These are phyloP conservation scores for Leucaena leucocephala DNA, from an alignment of 306 rosid genomes.

Conservation along the genomic window DNA sequence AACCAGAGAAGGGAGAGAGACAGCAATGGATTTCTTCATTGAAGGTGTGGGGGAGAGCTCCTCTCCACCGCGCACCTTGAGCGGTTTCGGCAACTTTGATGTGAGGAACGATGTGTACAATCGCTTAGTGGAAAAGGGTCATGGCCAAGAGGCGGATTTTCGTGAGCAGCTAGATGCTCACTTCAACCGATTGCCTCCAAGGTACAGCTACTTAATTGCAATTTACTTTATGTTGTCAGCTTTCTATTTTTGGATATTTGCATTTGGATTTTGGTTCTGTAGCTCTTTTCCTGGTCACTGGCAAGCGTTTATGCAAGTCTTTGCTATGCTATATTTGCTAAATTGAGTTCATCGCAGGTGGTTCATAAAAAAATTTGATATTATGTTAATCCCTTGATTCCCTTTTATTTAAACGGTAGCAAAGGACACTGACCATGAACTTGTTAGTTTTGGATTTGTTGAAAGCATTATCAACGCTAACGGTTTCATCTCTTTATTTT, in stretches of 20 bases:
- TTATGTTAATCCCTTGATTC: not conserved
- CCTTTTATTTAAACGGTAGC: not conserved
- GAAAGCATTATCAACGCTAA: not conserved
- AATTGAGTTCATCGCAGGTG: conserved; percentile 24
- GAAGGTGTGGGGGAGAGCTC: conserved; percentile 99
- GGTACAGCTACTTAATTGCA: conserved; percentile 47
- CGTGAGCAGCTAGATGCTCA: conserved; percentile 87
- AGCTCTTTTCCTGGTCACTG: not conserved
- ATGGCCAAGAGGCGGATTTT: conserved; percentile 69
- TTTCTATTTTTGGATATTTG: conserved; percentile 21
- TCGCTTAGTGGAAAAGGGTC: conserved; percentile 70
- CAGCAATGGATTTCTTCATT: conserved; percentile 65
- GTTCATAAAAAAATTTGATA: not conserved
- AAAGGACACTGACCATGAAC: conserved; percentile 11
- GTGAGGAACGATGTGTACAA: conserved; percentile 76
- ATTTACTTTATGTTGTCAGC: not conserved
- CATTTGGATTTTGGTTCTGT: conserved; percentile 21
- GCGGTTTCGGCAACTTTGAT: conserved; percentile 67
- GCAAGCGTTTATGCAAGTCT: conserved; percentile 1
- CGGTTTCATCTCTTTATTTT: not conserved
- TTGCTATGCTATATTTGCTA: not conserved
- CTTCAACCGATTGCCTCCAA: conserved; percentile 93
- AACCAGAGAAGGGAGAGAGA: not conserved
- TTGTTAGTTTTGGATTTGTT: not conserved
- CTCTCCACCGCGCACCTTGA: conserved; percentile 83